phyloP scores from a whole-genome alignment of 225 moss, liverwort and hornwort species.

The Polytrichum commune region DNA sequence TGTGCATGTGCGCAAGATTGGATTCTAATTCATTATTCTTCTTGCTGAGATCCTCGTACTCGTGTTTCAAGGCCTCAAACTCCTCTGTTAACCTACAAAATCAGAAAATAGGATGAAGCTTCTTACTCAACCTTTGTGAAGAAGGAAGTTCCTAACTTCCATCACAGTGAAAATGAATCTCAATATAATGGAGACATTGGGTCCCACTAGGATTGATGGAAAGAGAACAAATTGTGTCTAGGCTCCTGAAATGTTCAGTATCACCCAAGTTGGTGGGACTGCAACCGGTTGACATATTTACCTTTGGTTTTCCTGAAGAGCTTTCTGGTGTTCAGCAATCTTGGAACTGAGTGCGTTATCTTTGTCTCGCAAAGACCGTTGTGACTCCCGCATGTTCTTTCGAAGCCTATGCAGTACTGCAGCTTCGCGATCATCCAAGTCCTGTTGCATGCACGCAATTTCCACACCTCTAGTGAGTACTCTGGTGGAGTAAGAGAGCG shows the following conservation, averaged over 20 bases:
- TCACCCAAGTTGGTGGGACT: too few species aligned
- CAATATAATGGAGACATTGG: too few species aligned
- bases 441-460: conserved; percentile 23
- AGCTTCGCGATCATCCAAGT: conserved; percentile 51
- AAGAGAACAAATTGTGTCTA: too few species aligned
- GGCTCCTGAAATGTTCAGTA: too few species aligned
- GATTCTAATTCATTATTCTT: conserved; percentile 60
- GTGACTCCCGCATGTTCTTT: conserved; percentile 59
- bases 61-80: conserved; percentile 56
- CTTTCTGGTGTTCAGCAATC: conserved; percentile 38
- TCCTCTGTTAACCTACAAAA: conserved; percentile 51
- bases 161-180: too few species aligned
- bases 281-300: conserved; percentile 4
- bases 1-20: conserved; percentile 41
- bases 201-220: too few species aligned
- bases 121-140: not conserved
- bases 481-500: not conserved
- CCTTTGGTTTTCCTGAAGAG: conserved; percentile 52
- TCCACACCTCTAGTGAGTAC: not conserved
- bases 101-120: not conserved
- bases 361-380: conserved; percentile 44
- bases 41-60: conserved; percentile 54
- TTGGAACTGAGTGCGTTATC: conserved; percentile 51
- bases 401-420: conserved; percentile 51
- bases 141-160: too few species aligned